Evolutionary conservation across 129 eudicot genomes (phyloP), one percentile per base, ranked within the genome.

Genomic region (Helianthus tuberosus): DNA sequence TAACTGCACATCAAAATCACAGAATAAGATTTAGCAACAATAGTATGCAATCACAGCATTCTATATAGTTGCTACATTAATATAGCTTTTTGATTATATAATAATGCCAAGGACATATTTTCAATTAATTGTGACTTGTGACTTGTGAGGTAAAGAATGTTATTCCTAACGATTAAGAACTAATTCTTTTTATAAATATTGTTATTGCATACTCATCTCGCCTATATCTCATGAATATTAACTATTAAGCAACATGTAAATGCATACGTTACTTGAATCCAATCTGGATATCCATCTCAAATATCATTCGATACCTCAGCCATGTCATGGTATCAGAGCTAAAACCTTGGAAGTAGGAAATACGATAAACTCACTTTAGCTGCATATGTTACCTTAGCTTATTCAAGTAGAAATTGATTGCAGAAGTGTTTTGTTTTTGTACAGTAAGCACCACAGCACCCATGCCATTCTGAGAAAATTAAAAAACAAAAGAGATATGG

Each of bases 361-460:
- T 59, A 58, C 35, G 14, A 39, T 29, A 15, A 50, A 17, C 49
- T 63, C 35, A 23, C 17, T 9, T 12, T 8, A 74, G 15, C 41
- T 38, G 41, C 8, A 13, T 36, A 63, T 62, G 41, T 66, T 79
- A 94, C 98, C 90, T 80, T 55, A 94, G 82, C 79, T 85, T 89
- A 51, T 52, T 75, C 11, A 76, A 82, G 75, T 95, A 95, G 60
- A 95, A 91, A 51, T 80, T 80, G 90, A 95, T 74, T 39, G 99
- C 99, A 50, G 74, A 75, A 60, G 64, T 41, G 85, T 95, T 95
- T 47, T 51, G 79, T 75, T 83, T 95, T 68, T 91, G 99, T 80
- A 91, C 99, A 59, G 99, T 95, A 53, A 95, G 93, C 86, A 95
- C 74, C 75, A 95, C 93, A 74, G 97, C 97, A 80, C 86, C 83